Conservation (phyloP, 2,329 filamentous ascomycete genomes). For the Xylogone sp. region DNA sequence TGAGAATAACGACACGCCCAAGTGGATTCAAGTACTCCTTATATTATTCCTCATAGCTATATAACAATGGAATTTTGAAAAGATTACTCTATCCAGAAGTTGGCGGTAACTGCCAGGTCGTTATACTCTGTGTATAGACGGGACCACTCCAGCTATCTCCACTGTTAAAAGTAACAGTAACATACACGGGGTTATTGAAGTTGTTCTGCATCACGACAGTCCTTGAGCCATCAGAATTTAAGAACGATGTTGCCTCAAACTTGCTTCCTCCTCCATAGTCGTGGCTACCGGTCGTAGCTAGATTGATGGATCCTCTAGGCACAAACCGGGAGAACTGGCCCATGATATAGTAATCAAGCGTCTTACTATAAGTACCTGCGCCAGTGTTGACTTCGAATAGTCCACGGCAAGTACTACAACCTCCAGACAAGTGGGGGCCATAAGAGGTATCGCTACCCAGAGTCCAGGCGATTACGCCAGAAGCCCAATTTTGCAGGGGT, state of each 20-base stretch:
- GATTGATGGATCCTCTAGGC: slow-evolving; percentile 39
- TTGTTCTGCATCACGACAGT: slow-evolving; percentile 45
- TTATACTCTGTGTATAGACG: neutral
- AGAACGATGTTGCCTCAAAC: slow-evolving; percentile 40
- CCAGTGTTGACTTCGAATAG: slow-evolving; percentile 51
- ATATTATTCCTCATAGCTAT: too few species aligned
- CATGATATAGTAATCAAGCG: slow-evolving; percentile 50
- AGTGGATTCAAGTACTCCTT: too few species aligned
- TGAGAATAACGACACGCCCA: too few species aligned
- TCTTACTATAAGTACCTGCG: slow-evolving; percentile 37
- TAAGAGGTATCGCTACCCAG: slow-evolving; percentile 39
- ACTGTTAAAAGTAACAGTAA: slow-evolving; percentile 31
- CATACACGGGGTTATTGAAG: slow-evolving; percentile 40
- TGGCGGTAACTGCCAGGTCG: neutral
- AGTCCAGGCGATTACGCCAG: slow-evolving; percentile 41
- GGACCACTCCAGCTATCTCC: slow-evolving; percentile 33
- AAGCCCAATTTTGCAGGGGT: slow-evolving; percentile 45
- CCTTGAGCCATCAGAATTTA: slow-evolving; percentile 43
- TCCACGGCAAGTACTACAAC: slow-evolving; percentile 42
- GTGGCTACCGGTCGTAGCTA: slow-evolving; percentile 40
- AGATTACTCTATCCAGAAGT: neutral
- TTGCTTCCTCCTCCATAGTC: slow-evolving; percentile 35
- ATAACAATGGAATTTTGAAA: too few species aligned
- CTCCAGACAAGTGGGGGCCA: slow-evolving; percentile 39
- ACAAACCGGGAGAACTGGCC: slow-evolving; percentile 49